These are phyloP conservation scores for Lablab purpureus DNA, from an alignment of 306 rosid species.

Conservation along the genomic window DNA sequence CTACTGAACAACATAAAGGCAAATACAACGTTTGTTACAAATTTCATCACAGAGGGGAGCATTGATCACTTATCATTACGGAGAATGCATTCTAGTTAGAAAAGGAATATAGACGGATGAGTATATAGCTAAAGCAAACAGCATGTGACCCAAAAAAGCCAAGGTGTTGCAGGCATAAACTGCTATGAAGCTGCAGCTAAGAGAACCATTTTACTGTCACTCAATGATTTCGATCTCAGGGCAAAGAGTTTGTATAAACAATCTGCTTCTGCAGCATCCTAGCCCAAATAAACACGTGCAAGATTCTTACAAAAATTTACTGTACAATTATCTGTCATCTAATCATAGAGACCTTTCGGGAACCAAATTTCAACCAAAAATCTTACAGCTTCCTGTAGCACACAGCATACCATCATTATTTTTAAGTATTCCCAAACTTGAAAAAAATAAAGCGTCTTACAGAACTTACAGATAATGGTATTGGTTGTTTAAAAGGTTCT, in stretches of 20 bases:
- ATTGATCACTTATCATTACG: too few species aligned
- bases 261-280: constrained; percentile 29
- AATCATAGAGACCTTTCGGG: not conserved
- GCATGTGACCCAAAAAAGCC: constrained; percentile 1
- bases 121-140: too few species aligned
- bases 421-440: not conserved
- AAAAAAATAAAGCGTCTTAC: not conserved
- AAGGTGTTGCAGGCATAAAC: constrained; percentile 28
- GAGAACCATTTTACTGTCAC: constrained; percentile 40
- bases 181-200: constrained; percentile 37
- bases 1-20: too few species aligned
- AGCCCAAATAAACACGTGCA: not conserved
- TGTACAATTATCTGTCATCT: not conserved
- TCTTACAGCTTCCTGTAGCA: not conserved
- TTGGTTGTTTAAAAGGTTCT: not conserved
- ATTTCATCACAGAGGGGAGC: too few species aligned
- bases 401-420: not conserved
- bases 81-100: too few species aligned
- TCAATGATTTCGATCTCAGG: constrained; percentile 32
- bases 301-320: not conserved
- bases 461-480: constrained; percentile 4
- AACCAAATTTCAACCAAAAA: not conserved
- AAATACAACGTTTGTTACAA: too few species aligned
- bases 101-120: too few species aligned
- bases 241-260: constrained; percentile 36